Evolutionary conservation across 371 early-diverging fungal species (phyloP).

Genomic region (Rhizopus delemar): DNA sequence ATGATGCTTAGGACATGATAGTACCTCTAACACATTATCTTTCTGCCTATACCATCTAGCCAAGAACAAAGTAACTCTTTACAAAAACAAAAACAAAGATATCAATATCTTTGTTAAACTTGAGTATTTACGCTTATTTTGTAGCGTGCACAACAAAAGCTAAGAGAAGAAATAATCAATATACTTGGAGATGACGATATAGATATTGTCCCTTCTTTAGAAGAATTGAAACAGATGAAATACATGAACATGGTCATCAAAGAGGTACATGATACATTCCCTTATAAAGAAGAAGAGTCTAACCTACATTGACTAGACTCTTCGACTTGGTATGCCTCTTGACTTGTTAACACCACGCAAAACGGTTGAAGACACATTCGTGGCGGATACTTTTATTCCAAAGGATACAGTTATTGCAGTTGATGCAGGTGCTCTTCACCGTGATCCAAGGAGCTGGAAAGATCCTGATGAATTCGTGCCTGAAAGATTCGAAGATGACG

Average conservation of each 20-base stretch:
- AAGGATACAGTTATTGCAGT: slow-evolving; percentile 39
- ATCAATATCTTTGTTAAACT: neutral
- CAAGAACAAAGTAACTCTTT: slow-evolving; percentile 27
- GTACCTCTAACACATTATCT: slow-evolving; percentile 19
- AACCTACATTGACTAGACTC: slow-evolving; percentile 30
- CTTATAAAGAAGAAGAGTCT: neutral
- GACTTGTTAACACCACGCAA: slow-evolving; percentile 22
- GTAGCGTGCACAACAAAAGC: slow-evolving; percentile 49
- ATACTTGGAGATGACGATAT: slow-evolving; percentile 47
- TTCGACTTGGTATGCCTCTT: slow-evolving; percentile 45
- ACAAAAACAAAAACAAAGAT: slow-evolving; percentile 24
- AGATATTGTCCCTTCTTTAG: slow-evolving; percentile 47
- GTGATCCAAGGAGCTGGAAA: slow-evolving; percentile 22
- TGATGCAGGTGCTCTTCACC: slow-evolving; percentile 38
- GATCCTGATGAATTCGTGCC: slow-evolving; percentile 26
- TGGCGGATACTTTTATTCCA: slow-evolving; percentile 42
- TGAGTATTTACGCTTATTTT: slow-evolving; percentile 9
- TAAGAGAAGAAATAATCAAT: slow-evolving; percentile 49
- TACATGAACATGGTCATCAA: slow-evolving; percentile 47
- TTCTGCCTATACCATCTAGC: slow-evolving; percentile 26
- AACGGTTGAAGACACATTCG: slow-evolving; percentile 23
- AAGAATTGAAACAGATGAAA: slow-evolving; percentile 40
- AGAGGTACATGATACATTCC: slow-evolving; percentile 16
- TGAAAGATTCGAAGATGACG: slow-evolving; percentile 22
- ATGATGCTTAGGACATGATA: slow-evolving; percentile 14